Evolutionary conservation across 2,329 filamentous ascomycete genomes (phyloP).

Genomic region (Phaeosphaeriaceae sp.): DNA sequence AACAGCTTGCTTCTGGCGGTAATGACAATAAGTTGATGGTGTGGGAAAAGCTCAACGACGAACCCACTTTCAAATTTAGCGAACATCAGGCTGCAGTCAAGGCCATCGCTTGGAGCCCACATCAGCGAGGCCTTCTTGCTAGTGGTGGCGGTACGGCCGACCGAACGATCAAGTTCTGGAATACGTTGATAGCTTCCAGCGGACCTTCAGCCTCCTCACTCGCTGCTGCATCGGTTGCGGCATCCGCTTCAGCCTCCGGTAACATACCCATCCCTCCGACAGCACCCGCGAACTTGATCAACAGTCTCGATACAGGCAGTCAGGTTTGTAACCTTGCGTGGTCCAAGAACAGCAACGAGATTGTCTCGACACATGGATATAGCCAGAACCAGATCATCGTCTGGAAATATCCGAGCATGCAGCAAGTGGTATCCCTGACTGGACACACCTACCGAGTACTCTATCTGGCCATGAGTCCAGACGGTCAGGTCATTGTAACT

Average conservation of each 20-base stretch:
- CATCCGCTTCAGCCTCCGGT: slow-evolving; percentile 39
- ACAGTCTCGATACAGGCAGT: slow-evolving; percentile 93
- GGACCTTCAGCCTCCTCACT: slow-evolving; percentile 51
- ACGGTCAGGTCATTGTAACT: slow-evolving; percentile 91
- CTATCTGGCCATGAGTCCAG: slow-evolving; percentile 96
- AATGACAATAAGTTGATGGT: slow-evolving; percentile 99
- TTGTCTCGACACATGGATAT: slow-evolving; percentile 96
- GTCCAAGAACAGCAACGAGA: slow-evolving; percentile 97
- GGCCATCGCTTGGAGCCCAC: slow-evolving; percentile 96
- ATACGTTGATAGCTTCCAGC: slow-evolving; percentile 79
- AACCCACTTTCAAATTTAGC: slow-evolving; percentile 90
- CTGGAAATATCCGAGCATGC: slow-evolving; percentile 99
- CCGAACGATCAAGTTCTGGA: slow-evolving; percentile 96
- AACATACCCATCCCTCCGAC: slow-evolving; percentile 42
- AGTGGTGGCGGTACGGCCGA: slow-evolving; percentile 96
- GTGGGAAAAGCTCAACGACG: slow-evolving; percentile 95
- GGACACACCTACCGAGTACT: slow-evolving; percentile 96
- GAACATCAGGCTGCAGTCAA: slow-evolving; percentile 97
- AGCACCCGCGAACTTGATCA: slow-evolving; percentile 58
- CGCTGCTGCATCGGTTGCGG: slow-evolving; percentile 46
- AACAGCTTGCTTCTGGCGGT: slow-evolving; percentile 91
- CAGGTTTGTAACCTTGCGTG: slow-evolving; percentile 99
- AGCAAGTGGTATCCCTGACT: slow-evolving; percentile 91
- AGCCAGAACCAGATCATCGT: slow-evolving; percentile 98
- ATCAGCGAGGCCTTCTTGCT: slow-evolving; percentile 91